phyloP scores from a whole-genome alignment of 805 yeast genomes.

The Grigorovia transvaalensis region DNA sequence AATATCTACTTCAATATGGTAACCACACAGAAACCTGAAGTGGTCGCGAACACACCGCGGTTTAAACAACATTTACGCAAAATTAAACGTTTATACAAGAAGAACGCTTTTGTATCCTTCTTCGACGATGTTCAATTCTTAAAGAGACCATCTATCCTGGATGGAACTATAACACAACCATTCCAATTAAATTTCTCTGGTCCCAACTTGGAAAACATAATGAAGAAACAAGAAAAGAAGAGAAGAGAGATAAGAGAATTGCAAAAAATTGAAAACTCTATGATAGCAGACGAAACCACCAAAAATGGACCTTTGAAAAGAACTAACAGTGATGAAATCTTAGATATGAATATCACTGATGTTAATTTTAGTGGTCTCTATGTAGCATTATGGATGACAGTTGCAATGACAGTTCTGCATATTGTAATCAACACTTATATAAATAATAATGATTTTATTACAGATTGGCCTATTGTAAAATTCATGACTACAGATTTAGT shows the following conservation, averaged over 20 bases:
- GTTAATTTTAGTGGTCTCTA: conserved; percentile 64
- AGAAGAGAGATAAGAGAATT: conserved; percentile 4
- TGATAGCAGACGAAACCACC: background rate
- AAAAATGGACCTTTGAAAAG: background rate
- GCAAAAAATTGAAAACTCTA: background rate
- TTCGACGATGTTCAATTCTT: conserved; percentile 45
- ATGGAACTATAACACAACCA: conserved; percentile 30
- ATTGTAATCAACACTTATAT: conserved; percentile 44
- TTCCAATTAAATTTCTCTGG: conserved; percentile 21
- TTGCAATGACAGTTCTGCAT: conserved; percentile 44
- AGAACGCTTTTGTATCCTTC: conserved; percentile 33
- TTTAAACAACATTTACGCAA: background rate
- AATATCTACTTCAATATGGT: background rate
- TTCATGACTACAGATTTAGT: conserved; percentile 52
- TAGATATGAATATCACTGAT: background rate
- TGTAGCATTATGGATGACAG: conserved; percentile 66
- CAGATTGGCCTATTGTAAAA: conserved; percentile 43
- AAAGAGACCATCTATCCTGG: conserved; percentile 41
- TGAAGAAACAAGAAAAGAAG: conserved; percentile 8
- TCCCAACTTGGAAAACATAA: conserved; percentile 21
- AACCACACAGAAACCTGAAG: background rate
- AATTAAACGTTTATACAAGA: background rate
- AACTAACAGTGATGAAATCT: background rate
- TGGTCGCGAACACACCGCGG: background rate
- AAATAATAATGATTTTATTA: conserved; percentile 29